A percentile compares a stretch with the other conserved stretches of the same genome.
These are phyloP conservation scores for Penicillium sumatraense DNA, from an alignment of 2,329 filamentous ascomycete genomes.

Conservation along the genomic window DNA sequence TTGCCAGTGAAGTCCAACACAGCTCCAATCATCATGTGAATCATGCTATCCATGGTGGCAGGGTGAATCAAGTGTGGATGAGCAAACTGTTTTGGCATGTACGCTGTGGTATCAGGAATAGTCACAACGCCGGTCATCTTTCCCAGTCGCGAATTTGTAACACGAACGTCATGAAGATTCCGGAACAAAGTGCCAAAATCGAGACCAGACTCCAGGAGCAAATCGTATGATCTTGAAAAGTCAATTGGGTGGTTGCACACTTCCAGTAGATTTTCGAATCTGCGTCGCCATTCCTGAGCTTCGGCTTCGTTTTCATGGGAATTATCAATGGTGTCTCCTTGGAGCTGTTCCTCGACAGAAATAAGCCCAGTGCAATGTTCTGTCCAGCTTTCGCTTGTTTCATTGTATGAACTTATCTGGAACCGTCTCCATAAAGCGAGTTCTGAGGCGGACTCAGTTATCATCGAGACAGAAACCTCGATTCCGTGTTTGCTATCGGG, in stretches of 20 bases:
- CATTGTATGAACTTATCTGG: slow-evolving; percentile 35
- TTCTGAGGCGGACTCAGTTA: slow-evolving; percentile 25
- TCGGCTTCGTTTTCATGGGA: slow-evolving; percentile 21
- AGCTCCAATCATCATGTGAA: slow-evolving; percentile 35
- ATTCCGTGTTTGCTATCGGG: slow-evolving; percentile 37
- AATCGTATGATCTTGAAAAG: slow-evolving; percentile 29
- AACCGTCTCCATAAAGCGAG: slow-evolving; percentile 35
- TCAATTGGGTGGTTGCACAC: slow-evolving; percentile 28
- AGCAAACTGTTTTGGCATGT: slow-evolving; percentile 40
- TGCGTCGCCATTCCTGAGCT: slow-evolving; percentile 13
- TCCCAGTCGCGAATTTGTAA: slow-evolving; percentile 21
- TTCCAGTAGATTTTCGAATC: slow-evolving; percentile 15
- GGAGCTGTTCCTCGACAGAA: slow-evolving; percentile 20
- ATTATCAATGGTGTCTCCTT: slow-evolving; percentile 7
- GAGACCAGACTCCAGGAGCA: slow-evolving; percentile 32
- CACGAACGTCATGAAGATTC: slow-evolving; percentile 30
- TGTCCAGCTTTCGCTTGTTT: slow-evolving; percentile 35
- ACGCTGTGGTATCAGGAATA: slow-evolving; percentile 32
- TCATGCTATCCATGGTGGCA: slow-evolving; percentile 40
- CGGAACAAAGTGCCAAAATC: slow-evolving; percentile 37
- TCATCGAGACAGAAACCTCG: slow-evolving; percentile 34
- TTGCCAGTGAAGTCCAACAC: slow-evolving; percentile 29
- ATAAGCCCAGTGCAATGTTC: slow-evolving; percentile 42
- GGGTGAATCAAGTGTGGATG: slow-evolving; percentile 43
- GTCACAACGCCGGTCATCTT: slow-evolving; percentile 28